Base-by-base conservation (phyloP, 2,329 filamentous ascomycete genomes). In the Colletotrichum theobromicola region DNA sequence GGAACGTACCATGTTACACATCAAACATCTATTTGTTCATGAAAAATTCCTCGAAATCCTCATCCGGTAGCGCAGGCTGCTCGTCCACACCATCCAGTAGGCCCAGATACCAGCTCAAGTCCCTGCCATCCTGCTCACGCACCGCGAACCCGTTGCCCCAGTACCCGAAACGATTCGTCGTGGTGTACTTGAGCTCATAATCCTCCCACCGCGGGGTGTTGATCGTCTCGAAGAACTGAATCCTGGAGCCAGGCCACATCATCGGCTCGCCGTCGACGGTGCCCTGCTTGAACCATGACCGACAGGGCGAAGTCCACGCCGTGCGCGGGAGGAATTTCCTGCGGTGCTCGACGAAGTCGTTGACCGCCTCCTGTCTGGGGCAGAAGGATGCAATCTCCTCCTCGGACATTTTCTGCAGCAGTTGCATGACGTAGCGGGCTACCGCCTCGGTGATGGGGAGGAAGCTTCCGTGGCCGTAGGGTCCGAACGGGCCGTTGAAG, bases 341-440 rank as follows among this genome's bases (percentile, higher is more conserved):
- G 32, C 79, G 80, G 61, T 82, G 80, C 35, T 81, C 78, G n/a
- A 72, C 76, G 66, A 81, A 84, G 50, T 83, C 82, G 8, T 76
- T 62, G 4, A 82, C 77, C 2, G 81, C 77, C 28, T 77, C 77
- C 28, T 77, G 74, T 32, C 77, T 78, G 1, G 79, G 79, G 0
- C 70, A 76, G 35, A 81, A 79, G 7, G 79, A 77, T 6, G 70
- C 64, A 6, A 81, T 67, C 9, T 78, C 77, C 24, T 80, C 79
- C 13, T 77, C 75, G 2, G 76, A 79, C 76, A 81, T 76, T 69
- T 82, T 80, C 30, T 63, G 66, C 32, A 85, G 69, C 76, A 79
- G 76, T 77, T 82, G 77, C 80, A 80, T 77, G 72, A 85, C 60
- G 79, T 83, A 67, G 67, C 82, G 30, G 7, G 75, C 72, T 7